phyloP scores from a whole-genome alignment of 768 basidiomycete species.

The Agaricus bisporus region DNA sequence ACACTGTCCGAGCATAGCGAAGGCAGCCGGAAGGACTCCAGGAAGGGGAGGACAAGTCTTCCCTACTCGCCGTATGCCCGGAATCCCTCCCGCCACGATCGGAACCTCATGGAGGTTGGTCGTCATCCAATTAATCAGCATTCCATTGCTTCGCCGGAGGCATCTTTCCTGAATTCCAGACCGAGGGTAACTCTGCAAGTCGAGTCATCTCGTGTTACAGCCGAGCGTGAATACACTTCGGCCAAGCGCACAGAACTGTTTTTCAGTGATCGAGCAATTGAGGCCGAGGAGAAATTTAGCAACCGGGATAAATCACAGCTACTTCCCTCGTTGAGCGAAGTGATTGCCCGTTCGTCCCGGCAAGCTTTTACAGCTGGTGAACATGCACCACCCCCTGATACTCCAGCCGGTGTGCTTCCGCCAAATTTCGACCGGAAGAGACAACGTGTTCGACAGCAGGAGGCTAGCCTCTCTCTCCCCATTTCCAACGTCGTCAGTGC shows the following conservation, averaged over 20 bases:
- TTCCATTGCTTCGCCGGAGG: conserved; percentile 3
- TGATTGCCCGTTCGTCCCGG: background rate
- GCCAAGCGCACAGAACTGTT: background rate
- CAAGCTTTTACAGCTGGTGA: background rate
- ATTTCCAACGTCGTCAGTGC: background rate
- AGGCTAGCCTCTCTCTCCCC: background rate
- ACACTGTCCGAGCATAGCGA: background rate
- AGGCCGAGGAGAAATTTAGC: background rate
- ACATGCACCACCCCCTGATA: background rate
- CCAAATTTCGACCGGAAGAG: background rate
- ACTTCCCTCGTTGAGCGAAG: background rate
- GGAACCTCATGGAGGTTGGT: conserved; percentile 4
- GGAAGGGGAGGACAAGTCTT: background rate
- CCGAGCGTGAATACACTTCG: background rate
- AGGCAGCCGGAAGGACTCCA: background rate
- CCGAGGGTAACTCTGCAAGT: background rate
- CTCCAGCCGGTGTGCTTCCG: background rate
- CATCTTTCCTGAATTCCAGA: background rate
- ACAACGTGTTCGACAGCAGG: background rate
- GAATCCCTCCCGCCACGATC: background rate
- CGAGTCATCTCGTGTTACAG: background rate
- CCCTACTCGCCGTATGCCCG: background rate
- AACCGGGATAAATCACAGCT: background rate
- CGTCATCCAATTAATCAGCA: background rate
- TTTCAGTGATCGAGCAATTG: background rate